Evolutionary conservation across 2,329 filamentous ascomycete genomes (phyloP).

Genomic region (Exophiala spinifera): DNA sequence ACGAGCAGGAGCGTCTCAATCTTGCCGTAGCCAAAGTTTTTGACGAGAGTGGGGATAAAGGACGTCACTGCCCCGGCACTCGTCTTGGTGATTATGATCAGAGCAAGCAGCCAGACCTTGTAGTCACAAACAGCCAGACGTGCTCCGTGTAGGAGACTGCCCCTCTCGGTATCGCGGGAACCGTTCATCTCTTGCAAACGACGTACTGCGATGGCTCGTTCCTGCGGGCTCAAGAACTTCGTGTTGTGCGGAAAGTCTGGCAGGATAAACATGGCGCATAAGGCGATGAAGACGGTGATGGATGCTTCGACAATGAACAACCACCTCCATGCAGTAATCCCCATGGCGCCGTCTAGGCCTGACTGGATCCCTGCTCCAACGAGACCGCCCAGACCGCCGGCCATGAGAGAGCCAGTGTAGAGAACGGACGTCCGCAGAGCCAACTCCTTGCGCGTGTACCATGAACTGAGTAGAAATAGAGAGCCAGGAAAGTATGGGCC

Average conservation of each 20-base stretch:
- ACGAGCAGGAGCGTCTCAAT: conserved; percentile 52
- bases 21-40: conserved; percentile 44
- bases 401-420: conserved; percentile 56
- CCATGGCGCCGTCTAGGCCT: conserved; percentile 53
- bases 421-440: conserved; percentile 54
- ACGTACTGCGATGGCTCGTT: conserved; percentile 47
- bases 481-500: conserved; percentile 59
- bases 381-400: conserved; percentile 53
- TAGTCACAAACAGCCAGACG: conserved; percentile 51
- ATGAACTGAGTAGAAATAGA: conserved; percentile 59
- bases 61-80: conserved; percentile 52
- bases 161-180: conserved; percentile 48
- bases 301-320: conserved; percentile 58
- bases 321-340: conserved; percentile 60
- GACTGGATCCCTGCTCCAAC: conserved; percentile 52
- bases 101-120: conserved; percentile 41
- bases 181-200: conserved; percentile 52
- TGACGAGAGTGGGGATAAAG: conserved; percentile 55
- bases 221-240: conserved; percentile 42
- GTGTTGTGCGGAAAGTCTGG: conserved; percentile 46
- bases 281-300: conserved; percentile 43
- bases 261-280: conserved; percentile 35
- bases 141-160: conserved; percentile 50
- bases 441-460: conserved; percentile 61
- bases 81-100: conserved; percentile 44